Base-by-base conservation (phyloP, 345 rosid genomes). In the Euphorbia peplus region DNA sequence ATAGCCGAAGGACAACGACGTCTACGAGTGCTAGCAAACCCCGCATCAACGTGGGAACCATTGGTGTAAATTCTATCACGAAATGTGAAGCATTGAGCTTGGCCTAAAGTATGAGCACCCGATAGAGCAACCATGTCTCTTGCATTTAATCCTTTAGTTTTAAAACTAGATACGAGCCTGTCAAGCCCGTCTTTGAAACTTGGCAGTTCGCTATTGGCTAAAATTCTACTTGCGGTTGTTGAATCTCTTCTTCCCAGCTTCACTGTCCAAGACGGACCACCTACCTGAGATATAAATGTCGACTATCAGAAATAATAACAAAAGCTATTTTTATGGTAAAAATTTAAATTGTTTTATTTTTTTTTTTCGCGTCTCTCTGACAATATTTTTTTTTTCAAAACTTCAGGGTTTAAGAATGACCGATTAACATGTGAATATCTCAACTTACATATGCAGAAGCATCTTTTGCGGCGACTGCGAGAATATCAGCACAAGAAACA, bases 61-160 rank as follows among this genome's bases (percentile, higher is more conserved):
- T 73, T 73, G 39, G 62, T 70, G 51, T 70, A 52, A 5, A 70
- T 61, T 26, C 74, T 70, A 1, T 61, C 68, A 1, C 68, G 67
- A 16, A 70, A 70, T 22, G 74, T 70, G 26, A 70, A 62, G 62
- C 74, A 70, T 7, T 65, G 69, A 10, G 69, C 59, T 65, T 65
- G 69, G 1, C 69, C 72, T 1, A 51, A 7, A 12, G 76, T 66
- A 5, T 73, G 76, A 2, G 76, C 11, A 8, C 76, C 72, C 18
- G 71, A 73, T n/a, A 73, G 22, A 10, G 76, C 71, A 35, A 73
- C 70, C 73, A 64, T 69, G 61, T 75, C 78, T 29, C 73, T 55
- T 1, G 64, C 66, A 59, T 25, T 63, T 1, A 75, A 65, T 39
- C 70, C 73, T 48, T 75, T 75, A 0, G 0, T 19, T 0, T 58